These are phyloP conservation scores for Mortierella sp. DNA, from an alignment of 371 early-diverging fungal genomes.

Conservation along the genomic window DNA sequence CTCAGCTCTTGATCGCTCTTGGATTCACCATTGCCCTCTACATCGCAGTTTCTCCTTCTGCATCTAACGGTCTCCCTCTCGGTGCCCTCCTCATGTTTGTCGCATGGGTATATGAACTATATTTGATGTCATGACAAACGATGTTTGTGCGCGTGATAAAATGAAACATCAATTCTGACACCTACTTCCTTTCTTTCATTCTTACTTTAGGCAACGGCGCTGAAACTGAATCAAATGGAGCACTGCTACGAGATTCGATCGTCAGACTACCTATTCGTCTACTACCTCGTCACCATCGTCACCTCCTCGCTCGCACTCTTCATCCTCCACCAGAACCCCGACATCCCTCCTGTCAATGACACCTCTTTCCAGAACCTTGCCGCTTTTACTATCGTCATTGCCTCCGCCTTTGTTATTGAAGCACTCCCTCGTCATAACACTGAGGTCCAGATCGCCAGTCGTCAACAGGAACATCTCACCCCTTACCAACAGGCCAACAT, in stretches of 20 bases:
- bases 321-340: not conserved
- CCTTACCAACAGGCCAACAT: slow-evolving; percentile 31
- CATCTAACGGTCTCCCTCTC: not conserved
- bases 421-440: slow-evolving; percentile 18
- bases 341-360: not conserved
- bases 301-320: not conserved
- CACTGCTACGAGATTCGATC: slow-evolving; percentile 7
- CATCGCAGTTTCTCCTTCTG: not conserved
- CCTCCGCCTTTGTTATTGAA: slow-evolving; percentile 9
- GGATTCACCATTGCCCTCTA: slow-evolving; percentile 14
- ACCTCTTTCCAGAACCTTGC: not conserved
- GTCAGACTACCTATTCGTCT: slow-evolving; percentile 7
- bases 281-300: slow-evolving; percentile 9
- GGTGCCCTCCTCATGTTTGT: not conserved
- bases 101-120: not conserved
- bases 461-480: not conserved
- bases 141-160: not conserved
- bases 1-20: slow-evolving; percentile 12
- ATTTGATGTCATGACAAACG: not conserved
- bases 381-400: not conserved
- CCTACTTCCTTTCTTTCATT: not conserved
- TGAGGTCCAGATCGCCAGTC: slow-evolving; percentile 10
- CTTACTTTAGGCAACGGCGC: not conserved
- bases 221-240: slow-evolving; percentile 5
- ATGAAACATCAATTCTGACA: not conserved